Evolutionary conservation across 768 basidiomycete species (phyloP).

Genomic region (Panus rudis): DNA sequence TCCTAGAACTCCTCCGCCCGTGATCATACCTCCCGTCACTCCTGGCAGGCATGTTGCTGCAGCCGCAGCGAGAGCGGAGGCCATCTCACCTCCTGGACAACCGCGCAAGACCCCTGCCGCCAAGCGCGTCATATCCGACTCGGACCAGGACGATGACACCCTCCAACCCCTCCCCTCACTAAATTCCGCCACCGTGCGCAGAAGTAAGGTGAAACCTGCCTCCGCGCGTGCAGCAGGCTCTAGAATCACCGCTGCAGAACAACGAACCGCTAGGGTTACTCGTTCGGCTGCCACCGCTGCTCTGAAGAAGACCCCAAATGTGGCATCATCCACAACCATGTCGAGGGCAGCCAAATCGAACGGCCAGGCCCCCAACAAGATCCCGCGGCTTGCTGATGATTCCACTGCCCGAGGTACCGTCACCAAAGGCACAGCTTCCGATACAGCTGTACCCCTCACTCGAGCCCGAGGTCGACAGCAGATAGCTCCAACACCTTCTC

Average conservation of each 20-base stretch:
- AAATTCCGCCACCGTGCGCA: slow-evolving; percentile 36
- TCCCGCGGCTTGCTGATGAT: slow-evolving; percentile 31
- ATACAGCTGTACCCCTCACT: slow-evolving; percentile 19
- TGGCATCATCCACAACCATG: slow-evolving; percentile 12
- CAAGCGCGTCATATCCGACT: slow-evolving; percentile 63
- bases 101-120: slow-evolving; percentile 82
- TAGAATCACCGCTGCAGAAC: slow-evolving; percentile 60
- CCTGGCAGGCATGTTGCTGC: slow-evolving; percentile 70
- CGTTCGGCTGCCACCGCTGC: slow-evolving; percentile 52
- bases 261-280: slow-evolving; percentile 67
- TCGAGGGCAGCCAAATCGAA: slow-evolving; percentile 21
- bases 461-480: slow-evolving; percentile 32
- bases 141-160: slow-evolving; percentile 59
- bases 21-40: slow-evolving; percentile 61
- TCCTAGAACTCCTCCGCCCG: slow-evolving; percentile 18
- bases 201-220: slow-evolving; percentile 18
- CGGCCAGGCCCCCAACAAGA: slow-evolving; percentile 31
- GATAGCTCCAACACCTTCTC: slow-evolving; percentile 67
- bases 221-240: slow-evolving; percentile 27
- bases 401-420: slow-evolving; percentile 49
- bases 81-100: slow-evolving; percentile 73
- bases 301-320: slow-evolving; percentile 19
- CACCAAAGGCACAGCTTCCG: slow-evolving; percentile 26
- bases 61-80: slow-evolving; percentile 63
- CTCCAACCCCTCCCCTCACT: slow-evolving; percentile 63